Conservation (phyloP, 306 rosid genomes). For the Vigna nakashimae region DNA sequence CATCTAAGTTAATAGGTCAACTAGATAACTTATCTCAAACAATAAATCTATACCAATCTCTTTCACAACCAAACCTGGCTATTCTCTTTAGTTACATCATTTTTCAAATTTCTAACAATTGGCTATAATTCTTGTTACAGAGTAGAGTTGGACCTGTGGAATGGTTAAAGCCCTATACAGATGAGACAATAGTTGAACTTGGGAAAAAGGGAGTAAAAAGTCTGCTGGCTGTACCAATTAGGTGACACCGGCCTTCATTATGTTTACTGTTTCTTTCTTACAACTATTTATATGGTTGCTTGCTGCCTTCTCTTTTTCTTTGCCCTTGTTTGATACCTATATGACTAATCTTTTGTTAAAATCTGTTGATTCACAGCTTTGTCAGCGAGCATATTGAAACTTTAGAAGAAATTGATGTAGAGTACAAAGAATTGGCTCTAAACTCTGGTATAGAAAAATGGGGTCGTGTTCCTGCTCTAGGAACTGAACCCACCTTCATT, state of each 20-base stretch:
- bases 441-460: conserved; percentile 88
- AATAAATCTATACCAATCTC: conserved; percentile 31
- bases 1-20: not conserved
- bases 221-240: conserved; percentile 94
- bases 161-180: conserved; percentile 99
- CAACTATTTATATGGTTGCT: conserved; percentile 24
- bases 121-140: conserved; percentile 56
- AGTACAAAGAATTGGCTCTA: conserved; percentile 94
- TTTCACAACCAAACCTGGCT: conserved; percentile 26
- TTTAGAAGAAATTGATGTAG: conserved; percentile 96
- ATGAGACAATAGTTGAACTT: conserved; percentile 92
- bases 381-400: conserved; percentile 99
- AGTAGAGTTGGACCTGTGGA: conserved; percentile 99
- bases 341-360: conserved; percentile 11
- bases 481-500: conserved; percentile 94
- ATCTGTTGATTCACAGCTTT: conserved; percentile 74
- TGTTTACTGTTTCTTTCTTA: conserved; percentile 10
- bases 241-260: conserved; percentile 54
- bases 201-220: conserved; percentile 88
- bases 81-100: conserved; percentile 5
- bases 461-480: conserved; percentile 99
- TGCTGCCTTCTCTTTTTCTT: conserved; percentile 14
- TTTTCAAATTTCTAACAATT: conserved; percentile 39
- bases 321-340: not conserved
- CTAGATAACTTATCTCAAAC: conserved; percentile 18